These are phyloP conservation scores for Paecilomyces niveus DNA, from an alignment of 2,329 filamentous ascomycete genomes.

Conservation along the genomic window DNA sequence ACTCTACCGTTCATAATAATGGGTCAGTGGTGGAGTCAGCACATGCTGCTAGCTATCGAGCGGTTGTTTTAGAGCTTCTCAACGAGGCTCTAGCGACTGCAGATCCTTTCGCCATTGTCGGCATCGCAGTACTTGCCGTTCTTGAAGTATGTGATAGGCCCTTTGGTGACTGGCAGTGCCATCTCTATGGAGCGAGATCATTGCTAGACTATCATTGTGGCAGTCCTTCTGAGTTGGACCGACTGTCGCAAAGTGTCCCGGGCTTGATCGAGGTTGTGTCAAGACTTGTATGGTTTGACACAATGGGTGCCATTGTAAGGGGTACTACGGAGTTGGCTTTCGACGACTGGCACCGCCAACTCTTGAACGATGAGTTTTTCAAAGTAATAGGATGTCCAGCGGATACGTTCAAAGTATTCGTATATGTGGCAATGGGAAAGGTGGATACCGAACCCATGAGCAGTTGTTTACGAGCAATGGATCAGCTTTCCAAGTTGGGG, in stretches of 20 bases:
- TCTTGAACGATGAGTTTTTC: slow-evolving; percentile 28
- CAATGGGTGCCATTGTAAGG: slow-evolving; percentile 23
- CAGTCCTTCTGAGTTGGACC: slow-evolving; percentile 25
- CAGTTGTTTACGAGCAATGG: slow-evolving; percentile 5
- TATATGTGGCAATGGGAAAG: slow-evolving; percentile 21
- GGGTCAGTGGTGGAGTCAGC: slow-evolving; percentile 8
- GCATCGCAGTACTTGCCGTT: slow-evolving; percentile 39
- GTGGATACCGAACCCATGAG: slow-evolving; percentile 7
- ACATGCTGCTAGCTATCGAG: slow-evolving; percentile 18
- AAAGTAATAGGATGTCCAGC: slow-evolving; percentile 30
- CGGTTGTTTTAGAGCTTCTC: slow-evolving; percentile 30
- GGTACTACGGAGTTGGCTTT: slow-evolving; percentile 24
- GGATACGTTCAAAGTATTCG: slow-evolving; percentile 32
- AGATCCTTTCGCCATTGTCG: slow-evolving; percentile 37
- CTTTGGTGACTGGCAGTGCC: slow-evolving; percentile 33
- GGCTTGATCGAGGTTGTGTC: slow-evolving; percentile 33
- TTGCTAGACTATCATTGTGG: slow-evolving; percentile 36
- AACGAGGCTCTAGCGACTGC: slow-evolving; percentile 33
- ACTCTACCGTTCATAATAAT: neutral
- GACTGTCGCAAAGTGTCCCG: slow-evolving; percentile 24
- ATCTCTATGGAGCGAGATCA: slow-evolving; percentile 34
- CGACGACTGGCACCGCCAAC: slow-evolving; percentile 35
- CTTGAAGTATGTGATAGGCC: slow-evolving; percentile 38
- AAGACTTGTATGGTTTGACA: slow-evolving; percentile 37
- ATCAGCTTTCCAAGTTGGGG: slow-evolving; percentile 12